phyloP scores from a whole-genome alignment of 2,329 filamentous ascomycete genomes.

The Zymoseptoria ardabiliae region DNA sequence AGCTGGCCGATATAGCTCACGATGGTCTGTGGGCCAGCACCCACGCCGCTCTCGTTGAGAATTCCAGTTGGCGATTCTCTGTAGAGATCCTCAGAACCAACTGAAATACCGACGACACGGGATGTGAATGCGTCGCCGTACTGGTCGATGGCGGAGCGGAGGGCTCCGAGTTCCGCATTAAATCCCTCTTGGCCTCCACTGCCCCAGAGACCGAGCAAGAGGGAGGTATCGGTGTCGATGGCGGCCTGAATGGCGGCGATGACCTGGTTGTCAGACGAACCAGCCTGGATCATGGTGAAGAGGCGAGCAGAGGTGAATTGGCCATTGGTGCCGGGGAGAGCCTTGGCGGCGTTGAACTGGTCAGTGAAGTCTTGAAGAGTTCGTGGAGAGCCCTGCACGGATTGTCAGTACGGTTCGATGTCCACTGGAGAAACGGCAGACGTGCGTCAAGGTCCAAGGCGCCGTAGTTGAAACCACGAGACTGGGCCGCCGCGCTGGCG shows the following conservation, averaged over 20 bases:
- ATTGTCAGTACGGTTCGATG: background rate
- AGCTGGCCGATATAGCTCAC: slow-evolving; percentile 65
- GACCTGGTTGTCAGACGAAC: slow-evolving; percentile 48
- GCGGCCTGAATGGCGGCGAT: slow-evolving; percentile 69
- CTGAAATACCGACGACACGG: slow-evolving; percentile 72
- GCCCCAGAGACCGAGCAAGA: slow-evolving; percentile 76
- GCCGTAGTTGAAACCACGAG: slow-evolving; percentile 67
- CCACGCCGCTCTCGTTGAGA: slow-evolving; percentile 53
- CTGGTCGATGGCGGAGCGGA: slow-evolving; percentile 59
- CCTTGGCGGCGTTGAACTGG: slow-evolving; percentile 58
- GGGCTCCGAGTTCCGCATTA: slow-evolving; percentile 65
- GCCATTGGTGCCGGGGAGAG: slow-evolving; percentile 54
- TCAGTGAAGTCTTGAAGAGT: slow-evolving; percentile 48
- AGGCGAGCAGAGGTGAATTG: slow-evolving; percentile 59
- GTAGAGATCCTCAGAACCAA: slow-evolving; percentile 72
- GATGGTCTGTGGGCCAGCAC: slow-evolving; percentile 55
- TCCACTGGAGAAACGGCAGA: background rate
- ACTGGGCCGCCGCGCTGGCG: slow-evolving; percentile 27
- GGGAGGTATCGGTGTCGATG: slow-evolving; percentile 51
- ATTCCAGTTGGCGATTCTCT: slow-evolving; percentile 62
- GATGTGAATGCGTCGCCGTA: slow-evolving; percentile 60
- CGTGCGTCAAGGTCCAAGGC: slow-evolving; percentile 33
- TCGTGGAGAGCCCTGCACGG: background rate
- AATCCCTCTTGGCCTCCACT: slow-evolving; percentile 53
- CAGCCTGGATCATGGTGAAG: slow-evolving; percentile 64